Evolutionary conservation across 2,329 filamentous ascomycete genomes (phyloP).

Genomic region (Alternaria viburni): DNA sequence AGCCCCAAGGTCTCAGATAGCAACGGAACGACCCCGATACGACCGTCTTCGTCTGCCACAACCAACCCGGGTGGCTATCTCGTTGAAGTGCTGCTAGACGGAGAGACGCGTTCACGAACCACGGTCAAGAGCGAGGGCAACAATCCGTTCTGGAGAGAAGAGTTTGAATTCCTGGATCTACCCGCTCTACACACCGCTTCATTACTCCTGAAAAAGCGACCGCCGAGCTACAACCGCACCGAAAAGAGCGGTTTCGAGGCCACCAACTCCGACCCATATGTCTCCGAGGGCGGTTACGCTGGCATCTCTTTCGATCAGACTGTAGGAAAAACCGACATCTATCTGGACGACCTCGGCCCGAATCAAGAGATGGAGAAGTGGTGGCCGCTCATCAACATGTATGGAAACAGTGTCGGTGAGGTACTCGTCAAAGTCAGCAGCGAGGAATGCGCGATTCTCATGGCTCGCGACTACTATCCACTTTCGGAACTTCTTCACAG

Average conservation of each 20-base stretch:
- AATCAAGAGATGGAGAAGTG: constrained; percentile 82
- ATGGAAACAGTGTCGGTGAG: constrained; percentile 77
- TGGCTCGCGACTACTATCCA: constrained; percentile 82
- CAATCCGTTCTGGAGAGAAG: constrained; percentile 83
- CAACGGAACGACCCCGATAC: constrained; percentile 23
- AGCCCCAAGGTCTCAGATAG: constrained; percentile 45
- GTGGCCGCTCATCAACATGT: constrained; percentile 81
- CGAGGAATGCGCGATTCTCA: constrained; percentile 88
- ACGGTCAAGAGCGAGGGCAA: constrained; percentile 73
- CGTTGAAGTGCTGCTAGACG: constrained; percentile 79
- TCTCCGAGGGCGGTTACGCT: constrained; percentile 52
- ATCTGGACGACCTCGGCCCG: constrained; percentile 77
- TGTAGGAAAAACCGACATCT: constrained; percentile 79
- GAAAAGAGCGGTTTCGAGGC: constrained; percentile 50
- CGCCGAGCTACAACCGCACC: constrained; percentile 47
- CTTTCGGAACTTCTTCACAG: constrained; percentile 84
- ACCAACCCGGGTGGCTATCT: constrained; percentile 69
- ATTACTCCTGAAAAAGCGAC: constrained; percentile 71
- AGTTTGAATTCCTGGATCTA: constrained; percentile 77
- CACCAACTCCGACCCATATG: constrained; percentile 37
- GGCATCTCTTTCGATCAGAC: constrained; percentile 57
- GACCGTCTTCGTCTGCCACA: constrained; percentile 42
- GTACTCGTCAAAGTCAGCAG: constrained; percentile 83
- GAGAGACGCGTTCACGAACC: constrained; percentile 78
- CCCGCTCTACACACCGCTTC: constrained; percentile 73